Conservation (phyloP, 805 yeast genomes). For the Debaryomyces prosopidis region DNA sequence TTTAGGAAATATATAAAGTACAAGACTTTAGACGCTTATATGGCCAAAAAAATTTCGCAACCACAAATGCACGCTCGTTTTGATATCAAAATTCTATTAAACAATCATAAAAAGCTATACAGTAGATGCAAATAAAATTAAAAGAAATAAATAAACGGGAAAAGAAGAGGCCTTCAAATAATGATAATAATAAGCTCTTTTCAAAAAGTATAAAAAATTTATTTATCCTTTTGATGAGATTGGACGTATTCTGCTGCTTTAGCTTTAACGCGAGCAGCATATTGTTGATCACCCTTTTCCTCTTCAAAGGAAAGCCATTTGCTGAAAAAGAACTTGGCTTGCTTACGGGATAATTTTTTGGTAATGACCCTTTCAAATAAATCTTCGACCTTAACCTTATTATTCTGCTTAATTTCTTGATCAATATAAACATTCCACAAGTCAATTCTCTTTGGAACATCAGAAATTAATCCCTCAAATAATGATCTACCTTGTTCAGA, state of each 20-base stretch:
- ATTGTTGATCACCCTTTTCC: constrained; percentile 62
- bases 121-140: not conserved
- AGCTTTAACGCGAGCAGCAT: constrained; percentile 82
- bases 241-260: constrained; percentile 81
- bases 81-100: not conserved
- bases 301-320: constrained; percentile 89
- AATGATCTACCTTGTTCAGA: constrained; percentile 92
- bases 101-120: constrained; percentile 1
- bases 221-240: constrained; percentile 10
- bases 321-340: constrained; percentile 91
- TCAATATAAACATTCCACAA: constrained; percentile 95
- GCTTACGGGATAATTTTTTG: constrained; percentile 74
- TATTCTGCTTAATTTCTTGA: constrained; percentile 75
- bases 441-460: constrained; percentile 89
- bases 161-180: not conserved
- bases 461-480: constrained; percentile 87
- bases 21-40: not conserved
- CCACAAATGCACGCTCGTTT: constrained; percentile 6
- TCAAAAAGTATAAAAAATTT: not conserved
- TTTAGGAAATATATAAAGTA: not conserved
- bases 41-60: constrained; percentile 6
- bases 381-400: constrained; percentile 67
- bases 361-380: constrained; percentile 78
- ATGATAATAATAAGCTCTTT: not conserved
- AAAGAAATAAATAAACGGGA: not conserved